These are phyloP conservation scores for Alternaria conjuncta DNA, from an alignment of 2,329 filamentous ascomycete species.

Conservation along the genomic window DNA sequence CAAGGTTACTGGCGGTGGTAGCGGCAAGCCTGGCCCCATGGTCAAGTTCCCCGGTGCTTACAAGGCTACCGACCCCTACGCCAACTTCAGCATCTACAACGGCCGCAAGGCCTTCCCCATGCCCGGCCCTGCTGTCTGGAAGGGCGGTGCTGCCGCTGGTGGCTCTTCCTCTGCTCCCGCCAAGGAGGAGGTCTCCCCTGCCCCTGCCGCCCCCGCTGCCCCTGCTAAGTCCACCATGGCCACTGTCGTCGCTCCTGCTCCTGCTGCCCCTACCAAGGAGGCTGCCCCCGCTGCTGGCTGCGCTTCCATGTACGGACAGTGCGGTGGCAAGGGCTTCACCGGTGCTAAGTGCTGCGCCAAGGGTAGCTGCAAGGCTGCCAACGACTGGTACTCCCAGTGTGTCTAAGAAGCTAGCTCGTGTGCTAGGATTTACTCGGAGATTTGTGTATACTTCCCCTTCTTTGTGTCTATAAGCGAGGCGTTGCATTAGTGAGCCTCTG, in stretches of 20 bases:
- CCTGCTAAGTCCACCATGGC: not conserved
- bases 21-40: conserved; percentile 41
- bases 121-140: conserved; percentile 22
- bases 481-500: not conserved
- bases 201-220: conserved; percentile 7
- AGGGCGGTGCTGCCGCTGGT: conserved; percentile 12
- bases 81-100: conserved; percentile 38
- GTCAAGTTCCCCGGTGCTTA: conserved; percentile 46
- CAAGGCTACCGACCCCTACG: conserved; percentile 29
- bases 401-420: not conserved
- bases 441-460: not conserved
- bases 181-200: conserved; percentile 10
- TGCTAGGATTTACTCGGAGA: not conserved
- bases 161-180: conserved; percentile 9
- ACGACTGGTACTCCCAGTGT: conserved; percentile 29
- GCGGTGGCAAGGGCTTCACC: conserved; percentile 20
- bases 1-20: conserved; percentile 46
- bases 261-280: not conserved
- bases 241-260: not conserved
- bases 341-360: conserved; percentile 23
- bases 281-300: conserved; percentile 8
- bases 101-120: conserved; percentile 25
- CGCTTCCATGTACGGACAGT: conserved; percentile 19
- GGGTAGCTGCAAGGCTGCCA: conserved; percentile 22
- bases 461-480: not conserved